Base-by-base conservation (phyloP, 257 asterid species). In the Striga asiatica region DNA sequence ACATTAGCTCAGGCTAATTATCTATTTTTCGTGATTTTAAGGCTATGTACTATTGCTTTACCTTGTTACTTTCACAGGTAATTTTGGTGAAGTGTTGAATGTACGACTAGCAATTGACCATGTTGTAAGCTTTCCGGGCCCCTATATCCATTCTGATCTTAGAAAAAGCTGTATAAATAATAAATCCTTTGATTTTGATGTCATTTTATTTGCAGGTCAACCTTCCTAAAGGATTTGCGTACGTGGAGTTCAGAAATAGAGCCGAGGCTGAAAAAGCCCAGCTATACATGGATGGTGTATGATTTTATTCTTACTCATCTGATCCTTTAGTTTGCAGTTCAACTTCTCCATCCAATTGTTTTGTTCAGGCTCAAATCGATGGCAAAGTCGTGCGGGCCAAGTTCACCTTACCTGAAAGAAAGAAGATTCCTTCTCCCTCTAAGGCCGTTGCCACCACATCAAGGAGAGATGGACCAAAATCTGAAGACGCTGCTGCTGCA, bases 221-320 rank as follows among this genome's bases (percentile, higher is more conserved):
- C 67, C 81, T 88, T 62, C 94, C 97, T 11, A 88, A 78, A 69
- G 99, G 99, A 52, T 88, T 79, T 79, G 99, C 91, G 47, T 92
- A 92, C 62, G 85, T 92, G 53, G 95, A 82, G 81, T 92, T 92
- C 78, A 88, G 84, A 80, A 85, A 25, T 59, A 82, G 95, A 78
- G 77, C 79, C 60, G 95, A 88, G 43, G 97, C 99, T n/a, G 95
- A 92, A 72, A 92, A 88, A 67, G 99, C 99, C 55, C 88, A 63
- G 58, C 49, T 74, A 51, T 47, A 84, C 61, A 92, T 92, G 95
- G 97, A 88, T 46, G 95, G 94, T 23, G 99, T 92, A 92, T 60
- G 94, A 28, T 25, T 74, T 45, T 64, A 38, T 69, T 35, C 45
- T 56, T 48, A 25, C 19, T 2, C 14, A 39, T 25, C 17, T 25